Percentiles rank a stretch among this genome's conserved stretches.
Conservation (phyloP, 1,284 basidiomycete genomes). For the Sphaerobolus stellatus region DNA sequence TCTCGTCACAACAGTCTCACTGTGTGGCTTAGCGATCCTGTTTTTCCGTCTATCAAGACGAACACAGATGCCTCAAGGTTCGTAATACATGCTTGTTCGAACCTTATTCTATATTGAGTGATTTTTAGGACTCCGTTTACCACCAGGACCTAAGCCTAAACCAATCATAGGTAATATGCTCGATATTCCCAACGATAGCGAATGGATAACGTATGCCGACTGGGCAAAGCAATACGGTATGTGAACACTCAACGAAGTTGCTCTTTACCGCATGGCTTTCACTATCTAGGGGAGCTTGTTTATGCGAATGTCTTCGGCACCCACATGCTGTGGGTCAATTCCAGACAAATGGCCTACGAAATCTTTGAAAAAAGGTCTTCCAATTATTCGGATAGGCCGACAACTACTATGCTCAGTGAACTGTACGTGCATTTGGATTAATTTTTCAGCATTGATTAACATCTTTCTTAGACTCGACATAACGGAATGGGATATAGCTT, state of each 20-base stretch:
- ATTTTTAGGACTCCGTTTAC: no score
- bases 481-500: slow-evolving; percentile 28
- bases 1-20: no score
- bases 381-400: background rate
- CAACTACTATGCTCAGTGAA: background rate
- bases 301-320: background rate
- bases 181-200: background rate
- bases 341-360: background rate
- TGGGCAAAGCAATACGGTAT: background rate
- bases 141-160: background rate
- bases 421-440: background rate
- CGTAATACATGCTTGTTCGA: no score
- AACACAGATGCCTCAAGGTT: no score
- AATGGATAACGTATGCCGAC: background rate
- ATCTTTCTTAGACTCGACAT: no score
- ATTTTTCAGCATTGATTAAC: no score
- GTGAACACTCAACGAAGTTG: background rate
- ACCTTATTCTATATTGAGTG: no score
- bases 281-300: background rate
- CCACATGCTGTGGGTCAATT: background rate
- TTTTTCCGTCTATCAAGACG: no score
- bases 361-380: background rate
- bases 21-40: no score
- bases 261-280: background rate
- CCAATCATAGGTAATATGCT: background rate